These are phyloP conservation scores for Beta lomatogona DNA, from an alignment of 179 eudicot species.

Conservation along the genomic window DNA sequence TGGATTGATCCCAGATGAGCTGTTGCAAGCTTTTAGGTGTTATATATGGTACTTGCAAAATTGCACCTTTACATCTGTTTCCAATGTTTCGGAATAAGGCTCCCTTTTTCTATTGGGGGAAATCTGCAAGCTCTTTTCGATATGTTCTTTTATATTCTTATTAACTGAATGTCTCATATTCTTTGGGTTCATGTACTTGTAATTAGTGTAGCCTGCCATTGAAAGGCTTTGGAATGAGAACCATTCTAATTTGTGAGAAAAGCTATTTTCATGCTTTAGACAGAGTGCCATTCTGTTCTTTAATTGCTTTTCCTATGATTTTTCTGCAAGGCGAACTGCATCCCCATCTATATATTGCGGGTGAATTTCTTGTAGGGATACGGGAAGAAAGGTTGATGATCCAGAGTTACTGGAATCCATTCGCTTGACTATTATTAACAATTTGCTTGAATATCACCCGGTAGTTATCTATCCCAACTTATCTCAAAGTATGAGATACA, in stretches of 20 bases:
- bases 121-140: not conserved
- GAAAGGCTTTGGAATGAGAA: not conserved
- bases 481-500: not conserved
- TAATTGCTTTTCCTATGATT: not conserved
- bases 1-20: not conserved
- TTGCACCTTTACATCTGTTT: not conserved
- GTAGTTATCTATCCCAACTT: slow-evolving; percentile 37
- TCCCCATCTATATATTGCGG: slow-evolving; percentile 4
- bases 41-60: not conserved
- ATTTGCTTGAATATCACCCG: slow-evolving; percentile 89
- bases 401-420: slow-evolving; percentile 92
- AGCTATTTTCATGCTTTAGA: not conserved
- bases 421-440: slow-evolving; percentile 93
- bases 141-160: not conserved
- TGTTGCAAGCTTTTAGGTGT: not conserved
- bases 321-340: not conserved
- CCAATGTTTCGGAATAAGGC: not conserved
- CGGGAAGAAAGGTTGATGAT: slow-evolving; percentile 91
- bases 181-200: slow-evolving; percentile 8
- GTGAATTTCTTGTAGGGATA: slow-evolving; percentile 53
- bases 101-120: not conserved
- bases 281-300: not conserved
- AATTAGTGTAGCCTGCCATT: not conserved
- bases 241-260: too few relatives aligned
- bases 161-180: not conserved